These are phyloP conservation scores for Amaranthus hypochondriacus DNA, from an alignment of 148 eudicot species.

Conservation along the genomic window DNA sequence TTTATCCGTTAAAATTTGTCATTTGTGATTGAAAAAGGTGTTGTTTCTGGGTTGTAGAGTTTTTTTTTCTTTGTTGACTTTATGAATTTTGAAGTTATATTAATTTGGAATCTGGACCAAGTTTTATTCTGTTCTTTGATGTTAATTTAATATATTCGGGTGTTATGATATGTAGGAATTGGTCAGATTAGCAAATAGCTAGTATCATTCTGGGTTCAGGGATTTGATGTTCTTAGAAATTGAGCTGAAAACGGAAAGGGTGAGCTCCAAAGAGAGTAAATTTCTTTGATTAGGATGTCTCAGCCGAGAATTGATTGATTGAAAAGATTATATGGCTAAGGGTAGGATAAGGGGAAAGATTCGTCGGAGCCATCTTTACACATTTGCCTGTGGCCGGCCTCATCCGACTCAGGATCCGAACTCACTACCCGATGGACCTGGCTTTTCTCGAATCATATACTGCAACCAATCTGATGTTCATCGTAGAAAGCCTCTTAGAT, in stretches of 20 bases:
- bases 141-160: not conserved
- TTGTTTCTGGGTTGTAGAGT: not conserved
- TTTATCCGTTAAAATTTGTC: not conserved
- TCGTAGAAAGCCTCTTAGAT: constrained; percentile 56
- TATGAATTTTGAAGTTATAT: not conserved
- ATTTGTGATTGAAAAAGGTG: not conserved
- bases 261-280: not conserved
- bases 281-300: constrained; percentile 22
- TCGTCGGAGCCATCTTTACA: constrained; percentile 62
- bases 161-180: constrained; percentile 16
- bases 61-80: constrained; percentile 19
- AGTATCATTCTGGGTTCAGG: constrained; percentile 5
- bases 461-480: constrained; percentile 71
- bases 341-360: constrained; percentile 71
- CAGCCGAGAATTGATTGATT: constrained; percentile 24
- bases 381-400: constrained; percentile 57
- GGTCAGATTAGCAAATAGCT: constrained; percentile 13
- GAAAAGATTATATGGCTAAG: constrained; percentile 38
- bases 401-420: constrained; percentile 29
- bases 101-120: not conserved
- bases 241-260: constrained; percentile 8
- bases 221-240: not conserved
- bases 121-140: constrained; percentile 9
- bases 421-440: constrained; percentile 57
- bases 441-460: constrained; percentile 58